Percentiles rank a stretch among this genome's conserved stretches.
These are phyloP conservation scores for Closterium sp. DNA, from an alignment of 139 green algal genomes.

Conservation along the genomic window DNA sequence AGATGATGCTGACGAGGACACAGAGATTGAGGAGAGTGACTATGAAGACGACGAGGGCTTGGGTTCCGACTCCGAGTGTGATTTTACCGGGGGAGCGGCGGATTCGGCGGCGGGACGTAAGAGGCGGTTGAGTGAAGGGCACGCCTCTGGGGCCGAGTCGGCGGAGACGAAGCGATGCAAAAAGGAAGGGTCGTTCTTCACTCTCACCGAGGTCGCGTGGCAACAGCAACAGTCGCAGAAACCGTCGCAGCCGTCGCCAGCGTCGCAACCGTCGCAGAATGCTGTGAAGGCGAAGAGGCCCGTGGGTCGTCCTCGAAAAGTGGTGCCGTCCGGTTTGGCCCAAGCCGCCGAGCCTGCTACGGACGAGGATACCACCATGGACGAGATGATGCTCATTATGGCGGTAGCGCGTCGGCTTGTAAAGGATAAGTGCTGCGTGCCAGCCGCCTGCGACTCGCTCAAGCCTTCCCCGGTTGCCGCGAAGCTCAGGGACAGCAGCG, in stretches of 20 bases:
- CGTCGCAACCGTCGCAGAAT: neutral
- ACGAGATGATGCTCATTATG: neutral
- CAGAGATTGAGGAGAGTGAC: neutral
- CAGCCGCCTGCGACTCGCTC: neutral
- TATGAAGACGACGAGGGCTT: neutral
- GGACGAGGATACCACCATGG: neutral
- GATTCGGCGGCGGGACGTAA: neutral
- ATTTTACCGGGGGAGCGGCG: neutral
- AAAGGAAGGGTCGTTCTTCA: neutral
- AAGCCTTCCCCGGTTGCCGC: neutral
- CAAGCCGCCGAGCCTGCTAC: neutral
- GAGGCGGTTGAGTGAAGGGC: neutral
- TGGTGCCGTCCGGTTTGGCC: neutral
- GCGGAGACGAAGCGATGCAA: neutral
- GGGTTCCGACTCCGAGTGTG: neutral
- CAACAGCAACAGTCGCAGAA: neutral
- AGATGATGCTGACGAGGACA: neutral
- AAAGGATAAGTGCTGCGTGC: neutral
- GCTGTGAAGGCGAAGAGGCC: neutral
- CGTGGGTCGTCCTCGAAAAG: neutral
- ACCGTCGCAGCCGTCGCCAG: no score
- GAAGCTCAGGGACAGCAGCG: neutral
- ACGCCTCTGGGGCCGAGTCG: neutral
- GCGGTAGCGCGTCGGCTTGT: neutral
- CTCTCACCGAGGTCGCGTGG: neutral